phyloP scores from a whole-genome alignment of 2,329 filamentous ascomycete species.

The Dactylellina haptotyla region DNA sequence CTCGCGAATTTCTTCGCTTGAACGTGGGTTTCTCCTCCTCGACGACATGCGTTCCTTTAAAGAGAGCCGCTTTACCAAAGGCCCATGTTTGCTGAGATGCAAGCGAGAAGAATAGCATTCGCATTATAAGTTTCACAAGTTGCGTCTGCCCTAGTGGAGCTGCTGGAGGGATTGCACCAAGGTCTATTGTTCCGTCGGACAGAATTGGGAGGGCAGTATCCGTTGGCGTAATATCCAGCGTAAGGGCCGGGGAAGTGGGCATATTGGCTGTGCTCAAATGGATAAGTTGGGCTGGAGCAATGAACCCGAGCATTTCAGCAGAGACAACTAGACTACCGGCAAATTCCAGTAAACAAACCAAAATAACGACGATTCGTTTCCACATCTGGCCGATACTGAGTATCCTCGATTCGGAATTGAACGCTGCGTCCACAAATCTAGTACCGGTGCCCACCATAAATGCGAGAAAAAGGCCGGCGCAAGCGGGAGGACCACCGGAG shows the following conservation, averaged over 20 bases:
- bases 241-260: slow-evolving; percentile 6
- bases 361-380: slow-evolving; percentile 29
- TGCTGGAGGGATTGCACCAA: not conserved
- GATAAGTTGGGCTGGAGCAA: not conserved
- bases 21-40: not conserved
- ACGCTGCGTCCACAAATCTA: slow-evolving; percentile 29
- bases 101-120: slow-evolving; percentile 38
- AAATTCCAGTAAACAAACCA: slow-evolving; percentile 36
- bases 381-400: slow-evolving; percentile 27
- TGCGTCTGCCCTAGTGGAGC: not conserved
- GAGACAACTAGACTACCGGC: slow-evolving; percentile 14
- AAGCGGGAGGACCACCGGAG: slow-evolving; percentile 12
- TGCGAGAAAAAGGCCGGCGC: slow-evolving; percentile 22
- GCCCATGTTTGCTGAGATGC: slow-evolving; percentile 50
- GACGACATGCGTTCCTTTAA: slow-evolving; percentile 23
- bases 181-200: slow-evolving; percentile 18
- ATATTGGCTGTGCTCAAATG: not conserved
- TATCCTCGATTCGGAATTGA: slow-evolving; percentile 6
- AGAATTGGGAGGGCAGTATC: slow-evolving; percentile 30
- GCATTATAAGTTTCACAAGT: slow-evolving; percentile 24
- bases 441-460: slow-evolving; percentile 23
- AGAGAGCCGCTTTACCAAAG: slow-evolving; percentile 28
- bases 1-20: slow-evolving; percentile 27
- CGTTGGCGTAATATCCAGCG: slow-evolving; percentile 10
- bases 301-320: slow-evolving; percentile 33